Percentiles rank a stretch among this genome's conserved stretches.
These are phyloP conservation scores for Geranium rotundifolium DNA, from an alignment of 345 rosid genomes.

Conservation along the genomic window DNA sequence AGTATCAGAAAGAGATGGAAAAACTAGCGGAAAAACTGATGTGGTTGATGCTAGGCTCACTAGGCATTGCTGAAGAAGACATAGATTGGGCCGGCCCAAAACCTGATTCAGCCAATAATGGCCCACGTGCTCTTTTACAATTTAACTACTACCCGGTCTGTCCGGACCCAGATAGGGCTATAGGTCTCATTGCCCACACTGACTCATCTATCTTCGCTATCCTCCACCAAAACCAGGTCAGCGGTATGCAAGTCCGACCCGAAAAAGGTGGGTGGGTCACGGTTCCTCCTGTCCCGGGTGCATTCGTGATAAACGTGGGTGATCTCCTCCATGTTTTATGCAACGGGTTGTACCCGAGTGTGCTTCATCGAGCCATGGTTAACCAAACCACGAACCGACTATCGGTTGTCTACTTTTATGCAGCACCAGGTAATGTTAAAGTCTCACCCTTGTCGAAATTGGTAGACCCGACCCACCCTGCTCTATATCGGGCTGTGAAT, in stretches of 20 bases:
- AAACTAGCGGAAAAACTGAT: constrained; percentile 23
- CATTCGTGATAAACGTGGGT: constrained; percentile 29
- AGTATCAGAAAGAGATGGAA: constrained; percentile 25
- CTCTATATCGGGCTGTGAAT: constrained; percentile 21
- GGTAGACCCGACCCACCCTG: constrained; percentile 24
- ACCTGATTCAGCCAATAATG: neutral
- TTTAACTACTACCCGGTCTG: constrained; percentile 40
- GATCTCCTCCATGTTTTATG: constrained; percentile 35
- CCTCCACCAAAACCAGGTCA: constrained; percentile 26
- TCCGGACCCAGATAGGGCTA: constrained; percentile 39
- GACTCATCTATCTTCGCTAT: constrained; percentile 35
- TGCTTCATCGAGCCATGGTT: constrained; percentile 29
- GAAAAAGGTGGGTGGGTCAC: constrained; percentile 32
- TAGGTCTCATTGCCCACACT: constrained; percentile 45
- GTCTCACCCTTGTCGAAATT: constrained; percentile 26
- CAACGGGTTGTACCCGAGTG: constrained; percentile 35
- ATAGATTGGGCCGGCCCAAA: constrained; percentile 22
- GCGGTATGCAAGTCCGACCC: constrained; percentile 29
- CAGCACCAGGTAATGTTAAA: constrained; percentile 25
- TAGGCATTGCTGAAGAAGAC: constrained; percentile 28
- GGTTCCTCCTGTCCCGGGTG: constrained; percentile 28
- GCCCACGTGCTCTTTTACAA: constrained; percentile 20
- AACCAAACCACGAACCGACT: constrained; percentile 21
- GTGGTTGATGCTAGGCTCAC: constrained; percentile 30
- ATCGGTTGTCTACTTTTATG: constrained; percentile 30